phyloP scores from a whole-genome alignment of 2,329 filamentous ascomycete species.

The Cladosporium colombiae region DNA sequence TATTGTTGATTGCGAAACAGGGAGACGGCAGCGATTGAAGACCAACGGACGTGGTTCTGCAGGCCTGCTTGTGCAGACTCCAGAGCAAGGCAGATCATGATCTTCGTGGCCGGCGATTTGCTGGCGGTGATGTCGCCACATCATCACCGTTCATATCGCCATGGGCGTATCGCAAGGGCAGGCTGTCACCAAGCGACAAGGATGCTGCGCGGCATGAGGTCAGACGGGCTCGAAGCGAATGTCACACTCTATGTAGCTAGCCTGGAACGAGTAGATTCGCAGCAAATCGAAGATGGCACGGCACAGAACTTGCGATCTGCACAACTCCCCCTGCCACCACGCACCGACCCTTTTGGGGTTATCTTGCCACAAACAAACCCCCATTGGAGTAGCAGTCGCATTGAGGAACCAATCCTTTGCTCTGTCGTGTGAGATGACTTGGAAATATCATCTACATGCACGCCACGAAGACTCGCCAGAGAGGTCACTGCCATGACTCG shows the following conservation, averaged over 20 bases:
- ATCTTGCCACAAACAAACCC: neutral
- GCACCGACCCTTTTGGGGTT: neutral
- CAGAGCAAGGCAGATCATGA: neutral
- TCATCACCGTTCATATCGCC: slow-evolving; percentile 13
- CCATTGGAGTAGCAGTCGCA: neutral
- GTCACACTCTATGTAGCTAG: neutral
- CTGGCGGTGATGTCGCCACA: slow-evolving; percentile 16
- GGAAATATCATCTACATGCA: neutral
- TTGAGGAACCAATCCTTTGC: neutral
- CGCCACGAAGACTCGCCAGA: neutral
- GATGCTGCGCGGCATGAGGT: slow-evolving; percentile 17
- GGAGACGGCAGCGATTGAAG: neutral
- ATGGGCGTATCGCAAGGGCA: slow-evolving; percentile 7
- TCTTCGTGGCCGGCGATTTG: slow-evolving; percentile 5
- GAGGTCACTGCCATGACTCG: neutral
- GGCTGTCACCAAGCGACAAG: slow-evolving; percentile 11
- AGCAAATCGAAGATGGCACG: slow-evolving; percentile 11
- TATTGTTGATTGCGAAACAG: slow-evolving; percentile 13
- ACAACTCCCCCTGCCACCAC: neutral
- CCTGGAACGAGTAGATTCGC: neutral
- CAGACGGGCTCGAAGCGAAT: slow-evolving; percentile 12
- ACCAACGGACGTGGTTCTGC: neutral
- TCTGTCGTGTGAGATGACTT: neutral
- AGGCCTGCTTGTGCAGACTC: slow-evolving; percentile 2
- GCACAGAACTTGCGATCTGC: slow-evolving; percentile 13